Conservation (phyloP, 1,284 basidiomycete species). For the Termitomyces sp. region DNA sequence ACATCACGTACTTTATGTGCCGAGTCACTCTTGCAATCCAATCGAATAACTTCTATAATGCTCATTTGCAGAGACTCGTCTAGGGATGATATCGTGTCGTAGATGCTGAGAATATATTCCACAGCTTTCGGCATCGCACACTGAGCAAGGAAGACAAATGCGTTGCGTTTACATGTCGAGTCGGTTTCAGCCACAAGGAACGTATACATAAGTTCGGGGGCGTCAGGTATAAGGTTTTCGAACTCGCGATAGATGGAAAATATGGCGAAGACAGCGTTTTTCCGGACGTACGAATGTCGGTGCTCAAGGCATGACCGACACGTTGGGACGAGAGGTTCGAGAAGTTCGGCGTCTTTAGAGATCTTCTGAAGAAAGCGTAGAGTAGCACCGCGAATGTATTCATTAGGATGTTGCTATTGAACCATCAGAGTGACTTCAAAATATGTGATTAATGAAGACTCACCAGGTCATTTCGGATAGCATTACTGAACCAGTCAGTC, state of each 20-base stretch:
- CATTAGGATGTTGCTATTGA: constrained; percentile 93
- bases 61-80: constrained; percentile 97
- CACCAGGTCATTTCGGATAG: constrained; percentile 94
- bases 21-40: constrained; percentile 86
- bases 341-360: constrained; percentile 87
- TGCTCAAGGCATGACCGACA: constrained; percentile 95
- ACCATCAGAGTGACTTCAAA: constrained; percentile 1
- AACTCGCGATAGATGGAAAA: constrained; percentile 94
- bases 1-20: constrained; percentile 62
- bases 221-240: constrained; percentile 94
- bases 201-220: constrained; percentile 93
- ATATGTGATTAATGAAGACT: constrained; percentile 24
- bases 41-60: constrained; percentile 91
- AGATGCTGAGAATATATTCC: constrained; percentile 83
- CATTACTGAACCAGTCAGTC: constrained; percentile 57
- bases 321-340: constrained; percentile 94
- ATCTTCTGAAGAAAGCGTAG: constrained; percentile 96
- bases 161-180: constrained; percentile 95
- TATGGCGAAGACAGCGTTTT: constrained; percentile 97
- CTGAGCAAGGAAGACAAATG: constrained; percentile 91
- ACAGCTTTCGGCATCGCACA: constrained; percentile 89
- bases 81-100: constrained; percentile 79
- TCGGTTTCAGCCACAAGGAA: constrained; percentile 98
- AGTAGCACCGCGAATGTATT: constrained; percentile 98
- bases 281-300: constrained; percentile 96